Evolutionary conservation across 2,329 filamentous ascomycete genomes (phyloP).

Genomic region (Rutstroemia sydowiana): DNA sequence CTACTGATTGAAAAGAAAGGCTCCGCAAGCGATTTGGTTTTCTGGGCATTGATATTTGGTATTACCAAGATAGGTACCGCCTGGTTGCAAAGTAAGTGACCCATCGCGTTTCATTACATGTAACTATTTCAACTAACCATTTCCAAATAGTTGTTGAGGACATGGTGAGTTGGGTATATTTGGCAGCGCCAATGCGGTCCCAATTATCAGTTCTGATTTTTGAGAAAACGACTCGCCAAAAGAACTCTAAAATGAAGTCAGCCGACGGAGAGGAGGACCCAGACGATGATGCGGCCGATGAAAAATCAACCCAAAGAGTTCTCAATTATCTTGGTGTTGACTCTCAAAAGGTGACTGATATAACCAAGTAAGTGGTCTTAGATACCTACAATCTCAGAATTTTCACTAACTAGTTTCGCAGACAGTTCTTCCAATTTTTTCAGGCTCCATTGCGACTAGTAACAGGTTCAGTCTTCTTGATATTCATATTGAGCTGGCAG

Average conservation of each 20-base stretch:
- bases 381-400: slow-evolving; percentile 21
- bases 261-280: slow-evolving; percentile 28
- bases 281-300: slow-evolving; percentile 45
- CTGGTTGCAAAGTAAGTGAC: slow-evolving; percentile 15
- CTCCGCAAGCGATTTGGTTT: slow-evolving; percentile 3
- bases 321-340: slow-evolving; percentile 72
- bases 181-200: slow-evolving; percentile 48
- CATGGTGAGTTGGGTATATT: slow-evolving; percentile 41
- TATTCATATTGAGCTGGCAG: slow-evolving; percentile 61
- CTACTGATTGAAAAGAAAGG: slow-evolving; percentile 14
- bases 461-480: slow-evolving; percentile 58
- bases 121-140: slow-evolving; percentile 32
- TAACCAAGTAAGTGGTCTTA: slow-evolving; percentile 36
- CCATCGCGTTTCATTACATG: slow-evolving; percentile 6
- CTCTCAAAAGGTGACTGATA: slow-evolving; percentile 57
- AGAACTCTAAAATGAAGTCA: slow-evolving; percentile 51
- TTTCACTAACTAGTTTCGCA: slow-evolving; percentile 55
- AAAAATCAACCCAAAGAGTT: slow-evolving; percentile 54
- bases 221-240: slow-evolving; percentile 65
- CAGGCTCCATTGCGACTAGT: slow-evolving; percentile 22
- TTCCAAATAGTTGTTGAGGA: slow-evolving; percentile 54
- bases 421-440: slow-evolving; percentile 49
- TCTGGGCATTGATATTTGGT: slow-evolving; percentile 15
- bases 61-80: slow-evolving; percentile 40
- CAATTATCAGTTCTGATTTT: slow-evolving; percentile 67